Percentiles rank a stretch among this genome's conserved stretches.
Evolutionary conservation across 768 basidiomycete genomes (phyloP).

Genomic region (Russula emetica): DNA sequence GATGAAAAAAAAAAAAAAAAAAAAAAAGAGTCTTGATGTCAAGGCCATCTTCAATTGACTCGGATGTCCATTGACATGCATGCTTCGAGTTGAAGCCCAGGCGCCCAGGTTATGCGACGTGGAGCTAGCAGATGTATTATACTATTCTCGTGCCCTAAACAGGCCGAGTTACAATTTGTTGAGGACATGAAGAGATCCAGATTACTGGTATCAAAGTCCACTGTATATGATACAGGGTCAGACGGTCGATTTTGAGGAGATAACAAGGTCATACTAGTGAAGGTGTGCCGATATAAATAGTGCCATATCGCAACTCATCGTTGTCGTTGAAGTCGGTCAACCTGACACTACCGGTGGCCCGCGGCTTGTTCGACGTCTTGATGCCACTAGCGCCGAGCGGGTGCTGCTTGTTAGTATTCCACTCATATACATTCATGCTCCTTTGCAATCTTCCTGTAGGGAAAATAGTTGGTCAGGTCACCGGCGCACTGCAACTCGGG

Average conservation of each 20-base stretch:
- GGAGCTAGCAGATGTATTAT: constrained; percentile 4
- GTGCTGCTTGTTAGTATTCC: not conserved
- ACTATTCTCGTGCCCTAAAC: constrained; percentile 27
- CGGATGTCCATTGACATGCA: too few relatives aligned
- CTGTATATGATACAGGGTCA: constrained; percentile 28
- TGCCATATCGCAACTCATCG: constrained; percentile 12
- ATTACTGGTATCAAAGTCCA: constrained; percentile 41
- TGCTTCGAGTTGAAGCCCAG: too few relatives aligned
- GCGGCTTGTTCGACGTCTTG: not conserved
- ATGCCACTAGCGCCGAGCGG: not conserved
- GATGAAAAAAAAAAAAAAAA: too few relatives aligned
- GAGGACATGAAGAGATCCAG: constrained; percentile 37
- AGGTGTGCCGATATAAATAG: constrained; percentile 20
- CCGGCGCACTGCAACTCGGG: too few relatives aligned
- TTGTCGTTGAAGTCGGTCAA: constrained; percentile 4
- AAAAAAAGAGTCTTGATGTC: too few relatives aligned
- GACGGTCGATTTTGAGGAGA: constrained; percentile 33
- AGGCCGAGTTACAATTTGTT: constrained; percentile 32
- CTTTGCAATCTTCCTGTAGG: constrained; percentile 12
- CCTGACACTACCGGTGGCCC: not conserved
- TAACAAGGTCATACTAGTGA: constrained; percentile 1
- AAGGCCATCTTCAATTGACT: too few relatives aligned
- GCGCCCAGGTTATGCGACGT: constrained; percentile 31
- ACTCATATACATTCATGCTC: constrained; percentile 6
- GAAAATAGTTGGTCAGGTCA: too few relatives aligned